These are phyloP conservation scores for Plantago lanceolata DNA, from an alignment of 305 asterid species.

Conservation along the genomic window DNA sequence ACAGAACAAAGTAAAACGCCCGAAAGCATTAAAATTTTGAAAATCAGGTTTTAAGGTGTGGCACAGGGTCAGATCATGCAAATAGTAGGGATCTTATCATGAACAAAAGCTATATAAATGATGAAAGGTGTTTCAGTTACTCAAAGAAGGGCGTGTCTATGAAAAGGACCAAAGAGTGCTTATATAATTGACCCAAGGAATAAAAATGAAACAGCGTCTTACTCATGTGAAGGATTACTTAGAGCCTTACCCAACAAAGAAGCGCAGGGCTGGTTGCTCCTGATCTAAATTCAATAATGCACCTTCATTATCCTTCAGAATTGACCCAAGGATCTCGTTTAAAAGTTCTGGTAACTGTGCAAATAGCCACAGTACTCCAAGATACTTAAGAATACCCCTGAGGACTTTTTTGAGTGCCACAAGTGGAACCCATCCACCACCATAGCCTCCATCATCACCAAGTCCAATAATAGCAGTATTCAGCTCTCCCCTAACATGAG, in stretches of 20 bases:
- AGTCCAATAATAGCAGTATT: constrained; percentile 98
- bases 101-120: not conserved
- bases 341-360: constrained; percentile 96
- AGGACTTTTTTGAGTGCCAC: constrained; percentile 97
- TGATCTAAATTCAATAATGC: constrained; percentile 94
- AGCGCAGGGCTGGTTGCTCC: constrained; percentile 99
- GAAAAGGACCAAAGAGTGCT: not conserved
- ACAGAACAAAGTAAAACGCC: not conserved
- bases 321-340: constrained; percentile 93
- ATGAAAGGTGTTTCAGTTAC: not conserved
- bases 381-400: constrained; percentile 92
- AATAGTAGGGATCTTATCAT: not conserved
- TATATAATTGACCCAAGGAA: not conserved
- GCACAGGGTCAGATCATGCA: not conserved
- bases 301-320: constrained; percentile 94
- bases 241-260: constrained; percentile 87
- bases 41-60: too few relatives aligned
- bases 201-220: not conserved
- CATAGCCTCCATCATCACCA: constrained; percentile 99
- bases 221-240: not conserved
- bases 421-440: constrained; percentile 99
- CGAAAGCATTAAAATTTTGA: not conserved
- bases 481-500: constrained; percentile 93
- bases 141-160: not conserved
- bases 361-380: constrained; percentile 97